These are phyloP conservation scores for Glycine latifolia DNA, from an alignment of 306 rosid genomes.

Conservation along the genomic window DNA sequence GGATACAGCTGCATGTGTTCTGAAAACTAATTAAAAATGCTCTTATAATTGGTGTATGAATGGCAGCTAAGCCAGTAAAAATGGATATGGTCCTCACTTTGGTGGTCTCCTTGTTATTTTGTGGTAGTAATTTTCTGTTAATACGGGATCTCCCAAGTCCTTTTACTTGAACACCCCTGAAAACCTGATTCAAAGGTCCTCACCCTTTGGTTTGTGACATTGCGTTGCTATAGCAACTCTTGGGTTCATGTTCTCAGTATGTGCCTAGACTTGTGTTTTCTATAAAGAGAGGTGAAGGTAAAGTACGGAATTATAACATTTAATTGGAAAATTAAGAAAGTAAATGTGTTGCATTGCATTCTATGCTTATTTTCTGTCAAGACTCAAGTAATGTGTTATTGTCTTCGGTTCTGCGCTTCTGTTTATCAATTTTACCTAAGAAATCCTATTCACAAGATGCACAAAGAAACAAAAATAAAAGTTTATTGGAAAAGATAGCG, in stretches of 20 bases:
- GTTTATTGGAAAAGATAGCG: too few relatives aligned
- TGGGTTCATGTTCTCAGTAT: background rate
- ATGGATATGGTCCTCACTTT: background rate
- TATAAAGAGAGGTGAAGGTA: background rate
- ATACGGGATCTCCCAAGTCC: background rate
- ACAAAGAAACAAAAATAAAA: too few relatives aligned
- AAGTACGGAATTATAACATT: background rate
- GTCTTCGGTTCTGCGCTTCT: too few relatives aligned
- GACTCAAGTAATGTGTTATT: too few relatives aligned
- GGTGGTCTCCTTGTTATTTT: background rate
- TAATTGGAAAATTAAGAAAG: background rate
- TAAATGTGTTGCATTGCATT: background rate
- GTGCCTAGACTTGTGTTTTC: background rate
- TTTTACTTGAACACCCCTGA: background rate
- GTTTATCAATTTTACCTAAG: too few relatives aligned
- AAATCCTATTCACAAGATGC: too few relatives aligned
- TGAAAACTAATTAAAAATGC: conserved; percentile 47
- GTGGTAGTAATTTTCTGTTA: background rate
- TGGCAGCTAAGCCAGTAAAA: conserved; percentile 24
- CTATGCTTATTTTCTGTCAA: too few relatives aligned
- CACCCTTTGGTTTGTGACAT: background rate
- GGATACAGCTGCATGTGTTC: conserved; percentile 42
- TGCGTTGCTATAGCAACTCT: background rate
- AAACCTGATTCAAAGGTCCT: background rate
- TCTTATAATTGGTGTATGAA: conserved; percentile 31